Conservation (phyloP, 352 stramenopile species). For the Pythium aphanidermatum region DNA sequence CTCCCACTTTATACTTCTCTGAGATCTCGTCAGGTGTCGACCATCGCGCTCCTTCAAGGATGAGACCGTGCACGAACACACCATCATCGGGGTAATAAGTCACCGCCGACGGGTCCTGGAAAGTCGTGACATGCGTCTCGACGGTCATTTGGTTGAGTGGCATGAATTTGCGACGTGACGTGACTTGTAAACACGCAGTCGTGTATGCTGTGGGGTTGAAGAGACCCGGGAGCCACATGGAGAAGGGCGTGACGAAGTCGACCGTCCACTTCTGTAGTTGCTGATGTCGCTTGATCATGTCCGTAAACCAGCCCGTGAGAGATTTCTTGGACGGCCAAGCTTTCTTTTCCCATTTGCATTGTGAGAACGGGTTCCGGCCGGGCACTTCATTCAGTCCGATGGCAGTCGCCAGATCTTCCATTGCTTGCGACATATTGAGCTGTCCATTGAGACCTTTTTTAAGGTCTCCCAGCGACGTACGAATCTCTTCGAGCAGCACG, state of each 20-base stretch:
- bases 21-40: constrained; percentile 84
- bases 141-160: constrained; percentile 95
- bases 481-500: constrained; percentile 88
- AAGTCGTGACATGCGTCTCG: constrained; percentile 94
- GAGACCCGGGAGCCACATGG: constrained; percentile 93
- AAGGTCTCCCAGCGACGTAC: constrained; percentile 86
- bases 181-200: constrained; percentile 94
- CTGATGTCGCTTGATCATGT: constrained; percentile 91
- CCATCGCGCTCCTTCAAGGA: constrained; percentile 95
- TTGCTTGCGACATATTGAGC: constrained; percentile 93
- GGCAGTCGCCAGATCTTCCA: constrained; percentile 91
- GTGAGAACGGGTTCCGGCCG: constrained; percentile 92
- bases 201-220: constrained; percentile 96
- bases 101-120: constrained; percentile 80
- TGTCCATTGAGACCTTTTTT: constrained; percentile 96
- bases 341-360: constrained; percentile 95
- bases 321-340: constrained; percentile 95
- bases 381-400: constrained; percentile 93
- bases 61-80: constrained; percentile 94
- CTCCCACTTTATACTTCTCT: constrained; percentile 83
- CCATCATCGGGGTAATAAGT: constrained; percentile 87
- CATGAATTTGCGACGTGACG: constrained; percentile 87
- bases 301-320: constrained; percentile 86
- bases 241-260: constrained; percentile 90
- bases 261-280: constrained; percentile 87